Conservation (phyloP, 768 basidiomycete genomes). For the Trametes cinnabarina region DNA sequence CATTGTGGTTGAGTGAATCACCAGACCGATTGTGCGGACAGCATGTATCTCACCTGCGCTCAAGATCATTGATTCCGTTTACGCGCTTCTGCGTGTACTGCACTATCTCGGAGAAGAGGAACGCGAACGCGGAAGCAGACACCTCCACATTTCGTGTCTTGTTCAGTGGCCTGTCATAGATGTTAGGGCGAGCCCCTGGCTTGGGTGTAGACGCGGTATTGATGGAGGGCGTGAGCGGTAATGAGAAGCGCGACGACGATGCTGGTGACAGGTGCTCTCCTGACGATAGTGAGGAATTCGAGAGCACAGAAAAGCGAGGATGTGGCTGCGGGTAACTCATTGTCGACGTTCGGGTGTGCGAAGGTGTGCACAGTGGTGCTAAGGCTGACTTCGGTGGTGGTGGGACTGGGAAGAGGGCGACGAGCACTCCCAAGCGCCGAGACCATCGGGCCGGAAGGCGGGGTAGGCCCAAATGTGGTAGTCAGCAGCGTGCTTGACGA, state of each 20-base stretch:
- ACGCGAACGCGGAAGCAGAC: slow-evolving; percentile 77
- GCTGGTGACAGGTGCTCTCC: slow-evolving; percentile 53
- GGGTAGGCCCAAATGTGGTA: neutral
- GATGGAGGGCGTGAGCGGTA: slow-evolving; percentile 55
- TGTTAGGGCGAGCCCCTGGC: slow-evolving; percentile 56
- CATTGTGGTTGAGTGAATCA: too few species aligned
- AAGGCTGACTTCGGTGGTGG: too few species aligned
- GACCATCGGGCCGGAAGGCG: neutral
- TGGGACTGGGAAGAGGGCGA: too few species aligned
- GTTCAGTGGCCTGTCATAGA: slow-evolving; percentile 88
- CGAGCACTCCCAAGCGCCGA: too few species aligned
- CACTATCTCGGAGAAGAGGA: slow-evolving; percentile 90
- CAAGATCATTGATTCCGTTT: slow-evolving; percentile 91
- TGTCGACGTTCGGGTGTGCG: slow-evolving; percentile 1
- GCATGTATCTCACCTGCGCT: slow-evolving; percentile 64
- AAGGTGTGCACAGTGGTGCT: neutral
- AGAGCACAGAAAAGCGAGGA: slow-evolving; percentile 67
- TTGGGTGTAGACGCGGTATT: slow-evolving; percentile 42
- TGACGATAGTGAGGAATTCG: slow-evolving; percentile 51
- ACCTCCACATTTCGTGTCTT: slow-evolving; percentile 86
- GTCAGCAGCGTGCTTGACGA: slow-evolving; percentile 1
- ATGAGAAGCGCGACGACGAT: slow-evolving; percentile 65
- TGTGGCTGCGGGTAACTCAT: slow-evolving; percentile 58
- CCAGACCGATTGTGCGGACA: neutral
- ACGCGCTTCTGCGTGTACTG: slow-evolving; percentile 97